A percentile compares a stretch with the other conserved stretches of the same genome.
Evolutionary conservation across 2,329 filamentous ascomycete genomes (phyloP).

Genomic region (Zalaria obscura): DNA sequence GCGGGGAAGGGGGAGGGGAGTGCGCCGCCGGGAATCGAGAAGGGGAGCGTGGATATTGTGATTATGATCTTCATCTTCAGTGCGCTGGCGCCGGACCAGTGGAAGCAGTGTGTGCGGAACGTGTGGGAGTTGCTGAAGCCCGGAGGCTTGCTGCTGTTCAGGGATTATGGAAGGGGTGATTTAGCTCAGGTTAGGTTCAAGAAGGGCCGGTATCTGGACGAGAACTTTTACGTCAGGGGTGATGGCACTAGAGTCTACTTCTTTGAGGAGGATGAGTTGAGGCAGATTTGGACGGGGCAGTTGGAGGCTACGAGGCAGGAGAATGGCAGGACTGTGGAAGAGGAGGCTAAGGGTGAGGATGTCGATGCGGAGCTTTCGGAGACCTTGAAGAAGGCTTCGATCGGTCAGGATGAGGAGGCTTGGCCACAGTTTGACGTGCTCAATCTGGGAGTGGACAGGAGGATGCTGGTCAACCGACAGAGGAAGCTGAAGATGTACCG

Average conservation of each 20-base stretch:
- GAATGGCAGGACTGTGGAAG: neutral
- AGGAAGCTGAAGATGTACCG: constrained; percentile 94
- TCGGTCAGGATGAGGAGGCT: neutral
- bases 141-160: constrained; percentile 84
- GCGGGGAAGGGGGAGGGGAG: constrained; percentile 37
- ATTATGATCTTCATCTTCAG: constrained; percentile 97
- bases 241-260: constrained; percentile 97
- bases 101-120: constrained; percentile 69
- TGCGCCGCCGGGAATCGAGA: constrained; percentile 61
- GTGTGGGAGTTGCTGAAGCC: constrained; percentile 74
- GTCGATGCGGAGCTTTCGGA: constrained; percentile 6
- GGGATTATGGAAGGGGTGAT: constrained; percentile 92
- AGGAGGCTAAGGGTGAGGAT: constrained; percentile 2
- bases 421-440: constrained; percentile 30
- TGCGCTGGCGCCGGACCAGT: constrained; percentile 72
- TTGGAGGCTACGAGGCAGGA: constrained; percentile 10
- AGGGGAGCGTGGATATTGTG: constrained; percentile 78
- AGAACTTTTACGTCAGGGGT: constrained; percentile 94
- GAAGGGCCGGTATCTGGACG: constrained; percentile 82
- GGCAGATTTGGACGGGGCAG: constrained; percentile 56
- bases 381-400: constrained; percentile 9
- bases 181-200: constrained; percentile 94
- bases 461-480: constrained; percentile 83
- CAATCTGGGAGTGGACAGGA: constrained; percentile 64
- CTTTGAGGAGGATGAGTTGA: constrained; percentile 76